A percentile compares a stretch with the other conserved stretches of the same genome.
Evolutionary conservation across 2,329 filamentous ascomycete genomes (phyloP).

Genomic region (Achaetomium macrosporum): DNA sequence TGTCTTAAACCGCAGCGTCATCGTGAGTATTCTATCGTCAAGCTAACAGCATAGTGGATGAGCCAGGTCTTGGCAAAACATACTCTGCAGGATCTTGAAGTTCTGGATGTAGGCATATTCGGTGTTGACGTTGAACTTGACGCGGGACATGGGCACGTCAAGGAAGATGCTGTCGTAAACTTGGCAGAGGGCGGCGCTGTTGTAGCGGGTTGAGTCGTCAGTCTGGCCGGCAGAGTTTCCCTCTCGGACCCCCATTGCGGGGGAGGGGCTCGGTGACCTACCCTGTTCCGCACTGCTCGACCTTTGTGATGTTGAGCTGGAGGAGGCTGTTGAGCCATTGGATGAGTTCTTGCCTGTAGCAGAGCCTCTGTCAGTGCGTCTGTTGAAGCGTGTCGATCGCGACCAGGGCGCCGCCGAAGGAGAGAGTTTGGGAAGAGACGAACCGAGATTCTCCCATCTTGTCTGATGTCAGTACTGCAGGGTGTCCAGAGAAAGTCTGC

Average conservation of each 20-base stretch:
- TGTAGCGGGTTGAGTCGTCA: conserved; percentile 15
- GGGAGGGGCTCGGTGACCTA: conserved; percentile 43
- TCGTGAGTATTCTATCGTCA: conserved; percentile 8
- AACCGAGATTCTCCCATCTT: conserved; percentile 46
- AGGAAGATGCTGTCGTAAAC: conserved; percentile 97
- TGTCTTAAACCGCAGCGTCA: conserved; percentile 47
- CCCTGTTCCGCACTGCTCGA: conserved; percentile 99
- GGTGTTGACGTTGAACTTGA: conserved; percentile 97
- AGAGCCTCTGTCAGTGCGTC: conserved; percentile 16
- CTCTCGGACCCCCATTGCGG: neutral
- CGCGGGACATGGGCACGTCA: conserved; percentile 89
- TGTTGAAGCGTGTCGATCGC: neutral
- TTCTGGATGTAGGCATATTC: conserved; percentile 98
- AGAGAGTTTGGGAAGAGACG: conserved; percentile 21
- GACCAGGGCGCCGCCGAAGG: conserved; percentile 8
- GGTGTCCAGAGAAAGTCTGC: conserved; percentile 4
- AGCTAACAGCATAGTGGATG: neutral
- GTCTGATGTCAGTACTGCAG: conserved; percentile 20
- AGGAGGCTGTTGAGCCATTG: conserved; percentile 97
- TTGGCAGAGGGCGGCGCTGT: conserved; percentile 89
- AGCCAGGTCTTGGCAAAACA: conserved; percentile 31
- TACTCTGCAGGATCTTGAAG: conserved; percentile 96
- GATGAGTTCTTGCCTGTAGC: conserved; percentile 82
- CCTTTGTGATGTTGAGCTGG: conserved; percentile 95
- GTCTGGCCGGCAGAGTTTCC: neutral